phyloP scores from a whole-genome alignment of 768 basidiomycete genomes.

The Amanita thiersii region DNA sequence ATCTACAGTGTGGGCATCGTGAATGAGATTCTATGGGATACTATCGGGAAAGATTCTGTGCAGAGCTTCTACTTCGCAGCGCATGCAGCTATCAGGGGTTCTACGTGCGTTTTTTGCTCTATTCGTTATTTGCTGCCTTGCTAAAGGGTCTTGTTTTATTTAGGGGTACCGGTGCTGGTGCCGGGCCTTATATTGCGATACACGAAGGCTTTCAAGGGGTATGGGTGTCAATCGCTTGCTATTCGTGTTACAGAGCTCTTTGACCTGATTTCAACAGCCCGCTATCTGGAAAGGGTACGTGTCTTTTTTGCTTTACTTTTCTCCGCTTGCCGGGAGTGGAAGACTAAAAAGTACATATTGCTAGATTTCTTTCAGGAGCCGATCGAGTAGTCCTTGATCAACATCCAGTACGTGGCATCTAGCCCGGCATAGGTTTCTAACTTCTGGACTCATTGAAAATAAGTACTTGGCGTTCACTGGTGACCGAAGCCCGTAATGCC shows the following conservation, averaged over 20 bases:
- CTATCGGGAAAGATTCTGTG: slow-evolving; percentile 41
- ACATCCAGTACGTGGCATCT: slow-evolving; percentile 53
- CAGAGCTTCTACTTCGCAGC: slow-evolving; percentile 39
- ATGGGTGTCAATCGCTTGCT: slow-evolving; percentile 21
- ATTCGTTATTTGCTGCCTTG: not conserved
- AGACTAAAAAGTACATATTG: not conserved
- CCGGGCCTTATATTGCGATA: slow-evolving; percentile 46
- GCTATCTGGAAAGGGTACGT: slow-evolving; percentile 37
- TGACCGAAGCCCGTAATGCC: slow-evolving; percentile 31
- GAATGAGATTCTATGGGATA: slow-evolving; percentile 52
- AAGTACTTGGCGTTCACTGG: slow-evolving; percentile 40
- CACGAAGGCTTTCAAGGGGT: slow-evolving; percentile 64
- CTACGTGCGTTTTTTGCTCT: slow-evolving; percentile 23
- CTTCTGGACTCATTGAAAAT: slow-evolving; percentile 11
- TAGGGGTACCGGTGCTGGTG: slow-evolving; percentile 61
- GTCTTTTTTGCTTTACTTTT: not conserved
- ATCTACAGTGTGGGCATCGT: slow-evolving; percentile 42
- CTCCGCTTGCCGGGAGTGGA: not conserved
- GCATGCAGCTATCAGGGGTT: slow-evolving; percentile 34
- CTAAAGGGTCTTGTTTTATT: not conserved
- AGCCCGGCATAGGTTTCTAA: not conserved
- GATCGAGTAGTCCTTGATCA: slow-evolving; percentile 74
- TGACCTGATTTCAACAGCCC: slow-evolving; percentile 19
- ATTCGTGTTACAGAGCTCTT: not conserved
- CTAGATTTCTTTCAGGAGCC: slow-evolving; percentile 63